Evolutionary conservation across 1,284 basidiomycete species (phyloP), one percentile per base, ranked within the genome.

Genomic region (Ustilago loliicola): DNA sequence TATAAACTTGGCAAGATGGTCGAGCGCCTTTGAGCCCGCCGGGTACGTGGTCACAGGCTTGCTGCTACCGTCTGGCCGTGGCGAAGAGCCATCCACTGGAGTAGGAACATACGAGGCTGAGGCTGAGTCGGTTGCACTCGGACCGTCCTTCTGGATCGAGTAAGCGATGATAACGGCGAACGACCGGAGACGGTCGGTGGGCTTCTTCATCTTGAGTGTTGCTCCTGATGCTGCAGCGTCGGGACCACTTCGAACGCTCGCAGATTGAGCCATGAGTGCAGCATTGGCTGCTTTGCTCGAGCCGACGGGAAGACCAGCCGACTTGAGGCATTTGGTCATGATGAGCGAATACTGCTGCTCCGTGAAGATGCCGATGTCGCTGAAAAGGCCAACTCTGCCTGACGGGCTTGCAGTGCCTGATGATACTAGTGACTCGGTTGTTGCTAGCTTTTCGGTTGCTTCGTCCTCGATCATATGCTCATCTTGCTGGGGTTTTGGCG

Each of bases 151-250:
- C 5, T 92, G 90, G 90, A 99, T 95, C 2, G 94, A 96, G 85
- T 95, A 97, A 27, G 98, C 91, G 67, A 99, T 90, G 48, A 98
- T 88, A 81, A 92, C 93, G 0, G 96, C 94, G 57, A 99, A 89
- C 13, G 92, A 90, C 85, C 90, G 80, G 63, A 94, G 92, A 87
- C 87, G 91, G 89, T 89, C 93, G 88, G 89, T 91, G 89, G 85
- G 93, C 89, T 79, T 90, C 89, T 94, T 94, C 80, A 96, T 93
- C 77, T 91, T 91, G 11, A 91, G 87, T 4, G 92, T 91, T 72
- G 91, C 89, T 57, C 90, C 91, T 72, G 91, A 89, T 2, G 89
- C 89, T 72, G 91, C 87, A 3, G 89, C 88, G 85, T 90, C 89
- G 8, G 88, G 86, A 27, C 87, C 86, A 4, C 88, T 88, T 58